Base-by-base conservation (phyloP, 345 rosid species). In the Punica granatum region DNA sequence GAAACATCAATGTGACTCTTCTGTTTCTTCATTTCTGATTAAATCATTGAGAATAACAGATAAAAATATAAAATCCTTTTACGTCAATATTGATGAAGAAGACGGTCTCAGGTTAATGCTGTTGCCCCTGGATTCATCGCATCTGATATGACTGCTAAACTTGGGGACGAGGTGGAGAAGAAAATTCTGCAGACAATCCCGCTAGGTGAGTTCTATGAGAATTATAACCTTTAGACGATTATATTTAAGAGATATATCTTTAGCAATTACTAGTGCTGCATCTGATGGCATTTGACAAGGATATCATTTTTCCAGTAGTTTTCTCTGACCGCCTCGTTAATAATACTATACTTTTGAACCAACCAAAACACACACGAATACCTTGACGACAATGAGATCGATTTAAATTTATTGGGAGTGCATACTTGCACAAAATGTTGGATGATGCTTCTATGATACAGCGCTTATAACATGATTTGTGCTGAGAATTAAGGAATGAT, bases 121-220 rank as follows among this genome's bases (percentile, higher is more conserved):
- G 73, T 91, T 74, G 93, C 98, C 42, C 97, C 97, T 0, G 99
- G 98, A 48, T 92, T 94, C 80, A 94, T 94, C 67, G 96, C 97
- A 59, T 86, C 97, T 73, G 95, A 90, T 71, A 85, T 90, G 95
- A 92, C 99, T 67, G 84, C 94, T 70, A 86, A 92, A 79, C 99
- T 95, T 74, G 89, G 96, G 26, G 96, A 86, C 39, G 93, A 88
- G 70, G 78, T 85, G 73, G 93, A 92, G 79, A 95, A 91, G 97
- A 95, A 88, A 79, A 82, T 92, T 70, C 69, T 92, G 86, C 84
- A 78, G 78, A 78, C 89, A 34, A 92, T 95, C 63, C 99, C 99
- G 61, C 69, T 90, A 69, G 98, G 99, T 90, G 71, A 75, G 85
- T 48, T 42, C 3, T 46, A n/a, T 46, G 1, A 62, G 25, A 35